Base-by-base conservation (phyloP, 495 filamentous ascomycete genomes). In the Trichocladium antarcticum region DNA sequence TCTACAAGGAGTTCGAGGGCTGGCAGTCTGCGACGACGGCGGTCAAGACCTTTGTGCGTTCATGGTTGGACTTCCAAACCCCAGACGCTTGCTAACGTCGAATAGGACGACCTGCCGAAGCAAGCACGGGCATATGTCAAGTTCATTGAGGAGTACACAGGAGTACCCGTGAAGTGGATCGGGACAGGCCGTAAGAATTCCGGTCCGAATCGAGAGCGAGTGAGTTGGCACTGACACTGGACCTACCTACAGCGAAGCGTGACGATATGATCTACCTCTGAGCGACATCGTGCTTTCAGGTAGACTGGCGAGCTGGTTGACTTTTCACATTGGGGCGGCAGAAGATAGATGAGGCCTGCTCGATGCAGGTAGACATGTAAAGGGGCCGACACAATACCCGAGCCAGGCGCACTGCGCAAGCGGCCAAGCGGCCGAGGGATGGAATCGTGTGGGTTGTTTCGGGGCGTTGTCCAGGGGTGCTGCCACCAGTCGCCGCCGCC, bases 1-100 rank as follows among this genome's bases (percentile, higher is more conserved):
- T 79, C 32, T 95, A 94, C 65, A 73, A 80, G 51, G 85, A 79
- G 40, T 65, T 94, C 48, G 75, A 80, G 19, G 88, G 89, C 35
- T 95, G 89, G 89, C 74, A 85, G 56, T 73, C 62, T 50, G 74
- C 76, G 28, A 93, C 82, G 10, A 84, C 62, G 3, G 45, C 57
- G 8, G 56, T 53, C 36, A 64, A 62, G 58, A 61, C 20, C 36
- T 65, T 53, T 34, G 62, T 60, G 43, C 21, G 58, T 44, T 10
- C 9, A 29, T 16, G 28, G 17, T 27, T 10, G 10, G 3, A 1
- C n/a, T 6, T 27, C 5, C n/a, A 32, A 14, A 31, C 17, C 6
- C 1, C 12, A 14, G 4, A 7, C 6, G 8, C 16, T 20, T 36
- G 28, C 56, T 61, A 37, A 61, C 49, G 14, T 14, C n/a, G 24